Evolutionary conservation across 306 rosid genomes (phyloP), one percentile per base, ranked within the genome.

Genomic region (Quercus gilva): DNA sequence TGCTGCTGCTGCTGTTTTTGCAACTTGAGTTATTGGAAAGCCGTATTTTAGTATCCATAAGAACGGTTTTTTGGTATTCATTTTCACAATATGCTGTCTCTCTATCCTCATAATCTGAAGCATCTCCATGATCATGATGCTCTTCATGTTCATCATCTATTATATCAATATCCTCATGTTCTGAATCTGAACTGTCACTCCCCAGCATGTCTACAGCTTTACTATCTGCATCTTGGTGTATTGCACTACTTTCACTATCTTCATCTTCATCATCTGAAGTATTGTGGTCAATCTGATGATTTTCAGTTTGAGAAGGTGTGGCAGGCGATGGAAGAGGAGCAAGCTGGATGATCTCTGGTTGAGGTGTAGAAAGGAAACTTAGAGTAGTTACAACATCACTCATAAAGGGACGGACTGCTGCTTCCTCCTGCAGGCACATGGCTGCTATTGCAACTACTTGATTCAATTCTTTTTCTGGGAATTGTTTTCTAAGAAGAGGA

Each of bases 341-440:
- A 53, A 76, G 75, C 26, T 76, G 79, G 41, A 74, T 51, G 63
- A 55, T 60, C 69, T 35, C 79, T 5, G 81, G 71, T 28, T 94
- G 88, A 23, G 63, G 15, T 1, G 86, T 80, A 17, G 91, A 85
- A 76, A 92, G 97, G 74, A 92, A 94, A 75, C 97, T 91, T 8
- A 94, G 84, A 74, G 99, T 90, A 13, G 87, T 82, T 37, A 92
- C 93, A 64, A 91, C 92, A 73, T 94, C 99, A 69, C 89, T 88
- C 88, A 94, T 94, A 72, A 94, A 83, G 59, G 99, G 99, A 68
- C 99, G 93, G 0, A 89, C 99, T 55, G 84, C 84, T 56, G 92
- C 71, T 88, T 94, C 97, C 74, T 94, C 97, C 82, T 94, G 99
- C 74, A 94, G 83, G 79, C 97, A 94, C 99, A 94, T 94, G 43